Evolutionary conservation across 768 basidiomycete genomes (phyloP), one percentile per base, ranked within the genome.

Genomic region (Boletus tylopilopsis): DNA sequence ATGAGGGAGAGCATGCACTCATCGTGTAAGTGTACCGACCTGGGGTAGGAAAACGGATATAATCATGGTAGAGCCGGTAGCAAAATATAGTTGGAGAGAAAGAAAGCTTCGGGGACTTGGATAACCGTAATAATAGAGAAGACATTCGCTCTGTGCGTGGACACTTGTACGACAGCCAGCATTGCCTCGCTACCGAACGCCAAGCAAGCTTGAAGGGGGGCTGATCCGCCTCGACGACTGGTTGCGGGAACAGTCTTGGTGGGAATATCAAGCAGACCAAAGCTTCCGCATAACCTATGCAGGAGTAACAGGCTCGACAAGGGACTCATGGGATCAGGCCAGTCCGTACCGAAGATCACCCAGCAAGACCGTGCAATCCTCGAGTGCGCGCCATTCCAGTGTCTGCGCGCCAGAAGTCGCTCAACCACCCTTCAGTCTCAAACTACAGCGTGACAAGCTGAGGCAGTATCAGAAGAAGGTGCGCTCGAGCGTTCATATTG

Each of bases 391-490:
- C 57, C 24, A 47, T 50, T 49, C 52, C 50, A 43, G 47, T 49
- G 42, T 58, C 44, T 45, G 32, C 58, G 32, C 11, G 46, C 44
- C 41, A 53, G 53, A 51, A 56, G 45, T 66, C 23, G 46, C 44
- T 59, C 56, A 59, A 53, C 53, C 16, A 23, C 16, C 46, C 44
- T 63, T 25, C 67, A 97, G 95, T 65, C 79, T 99, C 57, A 98
- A 99, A 71, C 69, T 96, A 39, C 96, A 99, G 68, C 79, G 96
- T 29, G 96, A 99, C 71, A 97, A 94, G 68, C 72, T 99, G 53
- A 87, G 81, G 66, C 90, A 94, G 66, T 99, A 98, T 64, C 96
- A 95, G 79, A 91, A 85, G 75, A 87, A 87, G 79, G 95, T 90
- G 49, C 24, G 76, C 39, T 37, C 16, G 21, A 22, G 29, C 19